Percentiles rank a stretch among this genome's conserved stretches.
phyloP scores from a whole-genome alignment of 1,284 basidiomycete genomes.

The Marasmius sp. region DNA sequence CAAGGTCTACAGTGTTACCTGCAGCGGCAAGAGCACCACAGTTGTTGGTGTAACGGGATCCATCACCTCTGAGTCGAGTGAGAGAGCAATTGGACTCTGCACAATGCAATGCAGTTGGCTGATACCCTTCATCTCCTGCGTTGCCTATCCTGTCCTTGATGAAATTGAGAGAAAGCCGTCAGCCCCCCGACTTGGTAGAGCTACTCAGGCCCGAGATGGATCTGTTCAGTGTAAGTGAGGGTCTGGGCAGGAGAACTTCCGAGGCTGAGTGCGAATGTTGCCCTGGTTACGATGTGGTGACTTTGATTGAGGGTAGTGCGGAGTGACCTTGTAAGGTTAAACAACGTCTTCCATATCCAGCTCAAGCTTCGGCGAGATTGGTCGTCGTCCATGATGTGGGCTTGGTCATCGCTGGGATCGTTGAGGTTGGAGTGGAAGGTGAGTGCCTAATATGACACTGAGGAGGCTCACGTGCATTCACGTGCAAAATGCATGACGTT shows the following conservation, averaged over 20 bases:
- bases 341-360: not conserved
- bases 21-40: not conserved
- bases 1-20: not conserved
- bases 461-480: too few species aligned
- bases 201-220: not conserved
- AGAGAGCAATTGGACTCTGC: not conserved
- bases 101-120: not conserved
- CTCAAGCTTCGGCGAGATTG: not conserved
- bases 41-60: not conserved
- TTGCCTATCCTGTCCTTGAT: not conserved
- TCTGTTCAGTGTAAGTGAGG: not conserved
- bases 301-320: not conserved
- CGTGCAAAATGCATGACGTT: too few species aligned
- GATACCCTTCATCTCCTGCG: not conserved
- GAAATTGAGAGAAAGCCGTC: not conserved
- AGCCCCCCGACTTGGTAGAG: too few species aligned
- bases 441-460: too few species aligned
- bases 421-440: too few species aligned
- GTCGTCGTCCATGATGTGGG: not conserved
- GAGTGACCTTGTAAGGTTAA: not conserved
- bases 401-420: not conserved
- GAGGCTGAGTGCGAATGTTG: not conserved
- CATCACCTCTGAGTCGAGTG: not conserved
- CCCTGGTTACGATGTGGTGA: not conserved
- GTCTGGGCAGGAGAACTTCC: not conserved